Evolutionary conservation across 805 yeast species (phyloP).

Genomic region (Kodamaea kaohsiungensis): DNA sequence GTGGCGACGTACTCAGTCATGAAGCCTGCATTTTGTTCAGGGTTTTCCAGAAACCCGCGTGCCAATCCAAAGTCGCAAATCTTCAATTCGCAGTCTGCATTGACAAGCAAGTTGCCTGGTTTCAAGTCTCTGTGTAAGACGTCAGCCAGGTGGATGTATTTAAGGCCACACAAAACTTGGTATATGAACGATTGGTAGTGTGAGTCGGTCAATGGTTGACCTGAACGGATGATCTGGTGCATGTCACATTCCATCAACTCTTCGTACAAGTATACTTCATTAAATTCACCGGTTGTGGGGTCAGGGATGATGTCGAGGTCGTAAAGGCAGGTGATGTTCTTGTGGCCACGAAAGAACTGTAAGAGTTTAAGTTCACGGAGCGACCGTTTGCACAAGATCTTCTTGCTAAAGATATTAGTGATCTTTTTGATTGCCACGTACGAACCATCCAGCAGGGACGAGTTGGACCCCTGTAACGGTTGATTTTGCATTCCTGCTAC

Average conservation of each 20-base stretch:
- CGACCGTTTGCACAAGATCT: conserved; percentile 88
- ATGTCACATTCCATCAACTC: conserved; percentile 98
- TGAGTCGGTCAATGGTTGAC: conserved; percentile 90
- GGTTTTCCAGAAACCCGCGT: conserved; percentile 81
- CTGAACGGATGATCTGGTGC: conserved; percentile 94
- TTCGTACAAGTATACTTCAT: conserved; percentile 90
- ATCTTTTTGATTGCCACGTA: conserved; percentile 92
- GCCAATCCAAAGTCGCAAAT: conserved; percentile 97
- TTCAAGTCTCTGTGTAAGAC: conserved; percentile 92
- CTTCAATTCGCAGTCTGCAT: conserved; percentile 95
- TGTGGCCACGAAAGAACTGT: conserved; percentile 94
- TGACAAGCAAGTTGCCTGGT: conserved; percentile 90
- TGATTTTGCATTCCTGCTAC: not conserved
- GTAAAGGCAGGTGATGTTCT: conserved; percentile 91
- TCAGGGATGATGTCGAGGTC: conserved; percentile 90
- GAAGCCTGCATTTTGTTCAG: conserved; percentile 87
- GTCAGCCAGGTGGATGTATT: conserved; percentile 87
- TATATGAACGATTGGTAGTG: conserved; percentile 93
- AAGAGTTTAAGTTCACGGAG: conserved; percentile 85
- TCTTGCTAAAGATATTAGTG: conserved; percentile 89
- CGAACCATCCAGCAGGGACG: conserved; percentile 29
- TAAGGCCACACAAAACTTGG: conserved; percentile 87
- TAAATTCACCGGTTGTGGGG: conserved; percentile 61
- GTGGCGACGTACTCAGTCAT: conserved; percentile 98
- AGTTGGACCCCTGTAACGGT: conserved; percentile 5